Evolutionary conservation across 352 stramenopile species (phyloP), one percentile per base, ranked within the genome.

Genomic region (Pythium periplocum): DNA sequence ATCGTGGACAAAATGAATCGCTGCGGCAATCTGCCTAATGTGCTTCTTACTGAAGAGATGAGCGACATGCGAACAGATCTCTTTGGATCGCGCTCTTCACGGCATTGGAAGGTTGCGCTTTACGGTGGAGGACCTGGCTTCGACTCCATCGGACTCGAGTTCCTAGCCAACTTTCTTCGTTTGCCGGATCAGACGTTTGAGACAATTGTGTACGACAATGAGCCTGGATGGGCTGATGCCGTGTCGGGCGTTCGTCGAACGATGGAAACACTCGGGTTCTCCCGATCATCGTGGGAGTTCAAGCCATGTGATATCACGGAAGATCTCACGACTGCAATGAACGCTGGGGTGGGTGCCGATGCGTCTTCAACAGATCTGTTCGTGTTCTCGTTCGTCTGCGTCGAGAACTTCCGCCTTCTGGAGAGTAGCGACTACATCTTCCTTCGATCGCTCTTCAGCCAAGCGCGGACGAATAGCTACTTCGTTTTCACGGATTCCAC

Each of bases 401-500:
- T 86, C 34, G 78, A 89, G 48, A 89, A 87, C 50, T 86, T 78
- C 26, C 71, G 62, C 44, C 59, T 87, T 10, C 61, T 89, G 3
- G 60, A 64, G 26, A 55, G 73, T 47, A 78, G 60, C 45, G 46
- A 63, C 30, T 89, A 73, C 51, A 48, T 58, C 3, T 87, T 89
- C 39, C 53, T 89, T 0, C 73, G 69, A 9, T 78, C 73, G 40
- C 62, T 89, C 1, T 86, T 89, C 12, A 12, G 34, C 1, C 36
- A 57, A 12, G 71, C 73, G 26, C 51, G 34, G 4, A 41, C 60
- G 2, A 69, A 62, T 39, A 84, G 73, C 53, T 65, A 69, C 45
- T 86, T 89, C 33, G 60, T 86, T 43, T 89, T 86, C 53, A 84
- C 67, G 9, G 78, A 89, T 57, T 86, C 75, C 42, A 89, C 78